Conservation (phyloP, 2,329 filamentous ascomycete genomes). For the Xylariaceae sp. region DNA sequence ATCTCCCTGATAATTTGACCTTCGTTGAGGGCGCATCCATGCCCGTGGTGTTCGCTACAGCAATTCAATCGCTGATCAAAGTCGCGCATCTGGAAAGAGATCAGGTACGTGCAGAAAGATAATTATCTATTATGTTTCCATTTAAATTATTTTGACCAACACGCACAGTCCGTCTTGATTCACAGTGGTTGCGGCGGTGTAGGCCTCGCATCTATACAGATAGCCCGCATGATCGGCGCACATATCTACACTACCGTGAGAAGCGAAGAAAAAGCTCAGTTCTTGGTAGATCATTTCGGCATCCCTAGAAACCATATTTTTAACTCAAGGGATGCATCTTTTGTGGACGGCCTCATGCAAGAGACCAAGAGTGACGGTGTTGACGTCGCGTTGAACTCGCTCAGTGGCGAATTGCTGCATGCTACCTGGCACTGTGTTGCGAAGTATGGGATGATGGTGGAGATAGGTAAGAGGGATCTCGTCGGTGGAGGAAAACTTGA, state of each 20-base stretch:
- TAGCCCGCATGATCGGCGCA: conserved; percentile 35
- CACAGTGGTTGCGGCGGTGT: conserved; percentile 41
- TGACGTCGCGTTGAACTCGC: conserved; percentile 43
- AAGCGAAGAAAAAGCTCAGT: conserved; percentile 31
- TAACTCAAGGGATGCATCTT: conserved; percentile 32
- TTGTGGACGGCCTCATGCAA: conserved; percentile 30
- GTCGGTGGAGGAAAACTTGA: not conserved
- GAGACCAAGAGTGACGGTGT: conserved; percentile 32
- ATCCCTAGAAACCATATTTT: conserved; percentile 37
- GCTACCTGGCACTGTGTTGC: conserved; percentile 5
- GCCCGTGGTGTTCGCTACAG: conserved; percentile 6
- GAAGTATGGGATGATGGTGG: not conserved
- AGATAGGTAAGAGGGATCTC: conserved; percentile 7
- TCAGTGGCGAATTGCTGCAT: conserved; percentile 21
- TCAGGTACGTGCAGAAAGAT: not conserved
- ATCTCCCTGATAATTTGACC: conserved; percentile 2
- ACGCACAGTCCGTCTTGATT: conserved; percentile 33
- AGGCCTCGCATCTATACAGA: conserved; percentile 40
- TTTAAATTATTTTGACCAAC: not conserved
- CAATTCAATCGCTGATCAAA: conserved; percentile 8
- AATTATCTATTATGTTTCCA: not conserved
- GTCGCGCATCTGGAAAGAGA: conserved; percentile 2
- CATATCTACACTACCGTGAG: conserved; percentile 41
- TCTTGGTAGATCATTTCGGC: conserved; percentile 31
- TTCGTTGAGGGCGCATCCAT: conserved; percentile 6